Conservation (phyloP, 139 green algal species). For the Chlamydomonas asymmetrica region DNA sequence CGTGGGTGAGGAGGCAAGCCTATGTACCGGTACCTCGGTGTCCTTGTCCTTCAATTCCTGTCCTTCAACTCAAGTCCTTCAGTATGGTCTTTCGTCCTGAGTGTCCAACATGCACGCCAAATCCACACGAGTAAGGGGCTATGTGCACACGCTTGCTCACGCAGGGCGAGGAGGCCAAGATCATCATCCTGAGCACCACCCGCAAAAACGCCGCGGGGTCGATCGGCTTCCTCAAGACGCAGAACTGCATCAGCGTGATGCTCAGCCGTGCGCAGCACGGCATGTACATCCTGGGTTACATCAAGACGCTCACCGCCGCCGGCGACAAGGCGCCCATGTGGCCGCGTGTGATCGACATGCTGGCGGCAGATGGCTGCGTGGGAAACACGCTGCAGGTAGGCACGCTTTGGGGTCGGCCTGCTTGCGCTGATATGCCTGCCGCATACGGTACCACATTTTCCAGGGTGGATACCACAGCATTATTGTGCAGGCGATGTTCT, state of each 20-base stretch:
- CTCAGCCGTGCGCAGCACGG: constrained; percentile 67
- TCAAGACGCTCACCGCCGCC: constrained; percentile 27
- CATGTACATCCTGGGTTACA: constrained; percentile 75
- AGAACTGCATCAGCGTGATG: constrained; percentile 77
- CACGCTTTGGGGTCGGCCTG: neutral
- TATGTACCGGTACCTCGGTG: too few relatives aligned
- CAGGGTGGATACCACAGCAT: too few relatives aligned
- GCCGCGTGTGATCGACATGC: constrained; percentile 41
- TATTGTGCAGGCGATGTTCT: too few relatives aligned
- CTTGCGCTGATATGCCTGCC: neutral
- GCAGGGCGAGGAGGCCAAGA: constrained; percentile 74
- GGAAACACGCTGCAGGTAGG: constrained; percentile 41
- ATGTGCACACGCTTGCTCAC: too few relatives aligned
- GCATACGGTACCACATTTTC: neutral
- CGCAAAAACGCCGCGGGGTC: constrained; percentile 60
- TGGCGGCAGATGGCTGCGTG: constrained; percentile 37
- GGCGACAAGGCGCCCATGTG: constrained; percentile 51
- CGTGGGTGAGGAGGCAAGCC: too few relatives aligned
- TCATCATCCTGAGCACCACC: constrained; percentile 72
- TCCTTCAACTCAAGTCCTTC: too few relatives aligned
- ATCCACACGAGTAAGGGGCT: too few relatives aligned
- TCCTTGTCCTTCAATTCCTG: too few relatives aligned
- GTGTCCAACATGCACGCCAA: too few relatives aligned
- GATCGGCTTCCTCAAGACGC: constrained; percentile 69
- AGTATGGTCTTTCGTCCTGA: too few relatives aligned